A percentile compares a stretch with the other conserved stretches of the same genome.
phyloP scores from a whole-genome alignment of 2,329 filamentous ascomycete species.

The Xylaria sp. region DNA sequence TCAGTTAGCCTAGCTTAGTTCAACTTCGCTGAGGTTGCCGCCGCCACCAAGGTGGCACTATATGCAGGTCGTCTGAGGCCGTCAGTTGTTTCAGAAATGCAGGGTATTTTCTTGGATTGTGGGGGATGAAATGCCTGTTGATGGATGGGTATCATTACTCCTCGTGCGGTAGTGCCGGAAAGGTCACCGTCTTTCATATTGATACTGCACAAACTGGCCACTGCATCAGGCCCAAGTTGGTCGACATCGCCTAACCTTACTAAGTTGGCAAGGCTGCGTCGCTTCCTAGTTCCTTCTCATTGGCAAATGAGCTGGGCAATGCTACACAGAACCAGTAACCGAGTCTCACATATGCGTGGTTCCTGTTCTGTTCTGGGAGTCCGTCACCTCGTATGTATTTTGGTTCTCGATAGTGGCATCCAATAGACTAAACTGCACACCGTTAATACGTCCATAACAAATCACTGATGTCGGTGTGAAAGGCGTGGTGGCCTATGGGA shows the following conservation, averaged over 20 bases:
- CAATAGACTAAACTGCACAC: background rate
- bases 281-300: background rate
- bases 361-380: background rate
- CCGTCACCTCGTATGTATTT: background rate
- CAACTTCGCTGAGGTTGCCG: conserved; percentile 1
- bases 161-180: background rate
- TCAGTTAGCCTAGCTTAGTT: conserved; percentile 19
- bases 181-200: background rate
- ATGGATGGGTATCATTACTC: conserved; percentile 3
- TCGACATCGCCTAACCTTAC: background rate
- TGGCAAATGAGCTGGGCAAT: background rate
- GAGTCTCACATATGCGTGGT: background rate
- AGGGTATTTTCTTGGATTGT: conserved; percentile 14
- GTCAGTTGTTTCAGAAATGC: conserved; percentile 22
- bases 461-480: conserved; percentile 1
- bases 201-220: background rate
- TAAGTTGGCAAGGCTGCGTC: background rate
- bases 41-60: conserved; percentile 11
- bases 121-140: conserved; percentile 19
- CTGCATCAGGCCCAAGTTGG: conserved; percentile 1
- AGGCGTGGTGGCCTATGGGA: background rate
- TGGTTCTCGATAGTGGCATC: conserved; percentile 9
- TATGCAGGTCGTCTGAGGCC: conserved; percentile 16
- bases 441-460: background rate
- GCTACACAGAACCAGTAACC: background rate